Conservation (phyloP, 208 protist genomes). For the Spongospora subterranea region DNA sequence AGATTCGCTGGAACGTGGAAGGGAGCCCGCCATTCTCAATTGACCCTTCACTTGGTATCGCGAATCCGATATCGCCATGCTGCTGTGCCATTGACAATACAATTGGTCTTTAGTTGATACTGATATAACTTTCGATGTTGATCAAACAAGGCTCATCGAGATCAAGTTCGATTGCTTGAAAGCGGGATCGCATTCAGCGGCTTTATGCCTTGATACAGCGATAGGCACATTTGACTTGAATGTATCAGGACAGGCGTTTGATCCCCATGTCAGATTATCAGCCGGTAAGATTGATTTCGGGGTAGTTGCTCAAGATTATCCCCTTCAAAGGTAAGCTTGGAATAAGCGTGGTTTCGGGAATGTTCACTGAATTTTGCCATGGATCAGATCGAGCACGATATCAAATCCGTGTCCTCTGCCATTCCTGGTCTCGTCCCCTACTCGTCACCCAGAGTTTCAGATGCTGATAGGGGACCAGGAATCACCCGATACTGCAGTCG, state of each 20-base stretch:
- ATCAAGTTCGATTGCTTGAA: background rate
- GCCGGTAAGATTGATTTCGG: background rate
- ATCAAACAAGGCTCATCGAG: background rate
- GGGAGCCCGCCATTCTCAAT: background rate
- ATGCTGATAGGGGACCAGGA: background rate
- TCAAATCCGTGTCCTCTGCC: conserved; percentile 44
- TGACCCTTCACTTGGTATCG: background rate
- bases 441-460: background rate
- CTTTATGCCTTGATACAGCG: background rate
- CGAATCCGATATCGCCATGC: background rate
- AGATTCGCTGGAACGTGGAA: background rate
- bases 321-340: background rate
- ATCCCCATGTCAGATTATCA: conserved; percentile 33
- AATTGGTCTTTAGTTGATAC: background rate
- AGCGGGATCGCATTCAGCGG: background rate
- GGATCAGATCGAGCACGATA: background rate
- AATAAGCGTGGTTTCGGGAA: background rate
- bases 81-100: background rate
- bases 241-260: background rate
- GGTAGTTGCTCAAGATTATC: conserved; percentile 7
- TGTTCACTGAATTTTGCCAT: background rate
- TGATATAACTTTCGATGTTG: background rate
- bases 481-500: background rate
- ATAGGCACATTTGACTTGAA: conserved; percentile 31
- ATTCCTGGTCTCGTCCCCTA: background rate